Conservation (phyloP, 345 rosid genomes). For the Citrus sp. region DNA sequence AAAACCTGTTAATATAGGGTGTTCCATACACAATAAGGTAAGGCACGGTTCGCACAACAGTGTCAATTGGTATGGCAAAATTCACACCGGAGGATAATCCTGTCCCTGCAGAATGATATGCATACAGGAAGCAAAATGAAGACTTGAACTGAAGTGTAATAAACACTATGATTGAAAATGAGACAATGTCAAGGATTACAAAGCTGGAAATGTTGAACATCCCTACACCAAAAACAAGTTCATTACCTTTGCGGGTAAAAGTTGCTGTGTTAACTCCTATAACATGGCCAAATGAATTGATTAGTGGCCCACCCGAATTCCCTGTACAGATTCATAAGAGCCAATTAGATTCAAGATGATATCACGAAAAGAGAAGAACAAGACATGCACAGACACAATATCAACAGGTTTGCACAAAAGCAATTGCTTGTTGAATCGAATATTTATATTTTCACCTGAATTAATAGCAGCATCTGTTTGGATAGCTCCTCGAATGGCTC, state of each 20-base stretch:
- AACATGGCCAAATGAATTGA: slow-evolving; percentile 76
- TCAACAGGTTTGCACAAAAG: neutral
- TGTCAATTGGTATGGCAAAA: slow-evolving; percentile 78
- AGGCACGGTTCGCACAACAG: slow-evolving; percentile 66
- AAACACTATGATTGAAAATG: neutral
- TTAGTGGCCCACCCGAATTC: slow-evolving; percentile 79
- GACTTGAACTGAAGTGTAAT: neutral
- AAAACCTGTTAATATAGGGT: slow-evolving; percentile 72
- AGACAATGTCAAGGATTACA: neutral
- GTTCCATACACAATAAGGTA: slow-evolving; percentile 84
- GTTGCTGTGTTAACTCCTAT: slow-evolving; percentile 89
- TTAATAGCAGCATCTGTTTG: slow-evolving; percentile 90
- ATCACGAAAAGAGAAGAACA: neutral
- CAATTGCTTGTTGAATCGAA: neutral
- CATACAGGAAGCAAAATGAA: neutral
- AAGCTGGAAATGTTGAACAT: neutral
- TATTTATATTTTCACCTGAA: slow-evolving; percentile 39
- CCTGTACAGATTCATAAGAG: slow-evolving; percentile 30
- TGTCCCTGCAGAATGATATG: slow-evolving; percentile 44
- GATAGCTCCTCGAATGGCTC: slow-evolving; percentile 75
- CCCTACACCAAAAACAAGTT: neutral
- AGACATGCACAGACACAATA: neutral
- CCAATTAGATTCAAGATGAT: neutral
- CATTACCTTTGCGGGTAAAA: slow-evolving; percentile 75
- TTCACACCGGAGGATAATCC: slow-evolving; percentile 83